A percentile compares a stretch with the other conserved stretches of the same genome.
These are phyloP conservation scores for Schwanniomyces occidentalis DNA, from an alignment of 805 yeast species.

Conservation along the genomic window DNA sequence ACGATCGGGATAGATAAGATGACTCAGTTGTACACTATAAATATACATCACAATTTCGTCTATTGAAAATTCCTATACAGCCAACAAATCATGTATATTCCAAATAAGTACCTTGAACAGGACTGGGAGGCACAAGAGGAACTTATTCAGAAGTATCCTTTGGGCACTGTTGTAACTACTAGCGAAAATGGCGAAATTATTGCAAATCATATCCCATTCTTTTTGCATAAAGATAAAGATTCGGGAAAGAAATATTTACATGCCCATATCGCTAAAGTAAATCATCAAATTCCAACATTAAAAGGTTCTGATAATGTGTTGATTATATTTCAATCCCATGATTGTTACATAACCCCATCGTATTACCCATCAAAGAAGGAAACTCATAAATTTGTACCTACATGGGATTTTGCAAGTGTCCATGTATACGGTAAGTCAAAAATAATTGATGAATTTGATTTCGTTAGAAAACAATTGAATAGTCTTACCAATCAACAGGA, in stretches of 20 bases:
- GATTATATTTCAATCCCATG: constrained; percentile 52
- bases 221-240: constrained; percentile 33
- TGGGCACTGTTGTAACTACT: constrained; percentile 51
- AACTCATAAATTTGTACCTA: constrained; percentile 66
- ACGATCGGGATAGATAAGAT: too few species aligned
- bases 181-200: constrained; percentile 40
- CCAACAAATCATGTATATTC: constrained; percentile 44
- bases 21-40: too few species aligned
- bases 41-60: too few species aligned
- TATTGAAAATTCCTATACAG: too few species aligned
- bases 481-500: constrained; percentile 51
- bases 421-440: constrained; percentile 55
- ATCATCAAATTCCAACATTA: constrained; percentile 50
- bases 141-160: constrained; percentile 48
- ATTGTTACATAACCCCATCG: constrained; percentile 57
- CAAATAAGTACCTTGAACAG: constrained; percentile 28
- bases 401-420: constrained; percentile 64
- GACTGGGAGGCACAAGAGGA: constrained; percentile 38
- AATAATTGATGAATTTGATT: constrained; percentile 45
- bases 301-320: constrained; percentile 39
- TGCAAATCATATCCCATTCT: constrained; percentile 61
- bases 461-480: constrained; percentile 46
- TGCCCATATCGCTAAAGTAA: constrained; percentile 56
- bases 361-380: constrained; percentile 58
- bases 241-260: constrained; percentile 42